phyloP scores from a whole-genome alignment of 2,329 filamentous ascomycete genomes.

The Trichoderma brevicompactum region DNA sequence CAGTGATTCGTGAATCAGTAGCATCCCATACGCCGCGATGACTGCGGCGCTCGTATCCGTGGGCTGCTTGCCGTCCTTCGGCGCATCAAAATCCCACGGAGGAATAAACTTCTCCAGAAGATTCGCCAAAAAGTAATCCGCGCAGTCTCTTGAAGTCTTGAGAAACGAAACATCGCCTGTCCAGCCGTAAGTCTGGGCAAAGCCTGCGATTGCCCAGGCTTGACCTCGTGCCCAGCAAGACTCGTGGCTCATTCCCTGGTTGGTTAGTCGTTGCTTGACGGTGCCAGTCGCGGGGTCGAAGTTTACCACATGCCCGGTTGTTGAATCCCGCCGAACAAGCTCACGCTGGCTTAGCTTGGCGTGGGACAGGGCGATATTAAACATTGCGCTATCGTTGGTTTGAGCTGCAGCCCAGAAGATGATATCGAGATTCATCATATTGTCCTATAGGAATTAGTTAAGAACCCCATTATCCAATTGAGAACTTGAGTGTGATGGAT shows the following conservation, averaged over 20 bases:
- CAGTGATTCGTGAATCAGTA: constrained; percentile 6
- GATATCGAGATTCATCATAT: not conserved
- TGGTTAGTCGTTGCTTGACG: not conserved
- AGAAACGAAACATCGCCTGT: not conserved
- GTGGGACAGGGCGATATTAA: not conserved
- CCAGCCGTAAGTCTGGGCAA: not conserved
- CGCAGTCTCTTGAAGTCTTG: not conserved
- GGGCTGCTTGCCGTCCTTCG: not conserved
- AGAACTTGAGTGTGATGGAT: not conserved
- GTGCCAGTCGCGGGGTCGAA: not conserved
- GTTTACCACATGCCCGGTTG: not conserved
- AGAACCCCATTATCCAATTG: too few relatives aligned
- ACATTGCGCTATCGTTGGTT: not conserved
- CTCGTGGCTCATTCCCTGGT: not conserved
- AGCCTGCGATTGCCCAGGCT: not conserved
- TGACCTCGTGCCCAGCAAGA: not conserved
- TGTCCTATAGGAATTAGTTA: not conserved
- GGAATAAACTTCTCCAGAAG: not conserved
- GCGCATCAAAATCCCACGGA: not conserved
- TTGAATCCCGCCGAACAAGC: not conserved
- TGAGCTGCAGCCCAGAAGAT: not conserved
- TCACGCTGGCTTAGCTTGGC: not conserved
- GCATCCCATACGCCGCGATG: not conserved
- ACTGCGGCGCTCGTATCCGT: not conserved
- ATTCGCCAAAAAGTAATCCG: not conserved